phyloP scores from a whole-genome alignment of 108 stramenopile species.

The Pseudonitzschia delicatissima region DNA sequence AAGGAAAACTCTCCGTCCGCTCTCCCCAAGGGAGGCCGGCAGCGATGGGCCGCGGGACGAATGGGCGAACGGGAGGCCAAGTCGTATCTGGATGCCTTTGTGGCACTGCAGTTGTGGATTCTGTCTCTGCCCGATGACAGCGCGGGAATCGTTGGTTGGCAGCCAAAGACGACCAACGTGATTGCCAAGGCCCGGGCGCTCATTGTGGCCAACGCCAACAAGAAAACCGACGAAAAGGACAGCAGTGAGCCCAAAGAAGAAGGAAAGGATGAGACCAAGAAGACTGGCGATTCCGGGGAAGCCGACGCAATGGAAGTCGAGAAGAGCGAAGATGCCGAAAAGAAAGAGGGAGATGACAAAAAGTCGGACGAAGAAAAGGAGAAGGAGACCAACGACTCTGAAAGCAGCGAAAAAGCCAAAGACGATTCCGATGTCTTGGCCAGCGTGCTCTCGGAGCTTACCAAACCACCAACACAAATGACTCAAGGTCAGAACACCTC shows the following conservation, averaged over 20 bases:
- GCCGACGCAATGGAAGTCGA: neutral
- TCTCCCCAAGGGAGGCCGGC: neutral
- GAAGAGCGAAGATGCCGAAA: neutral
- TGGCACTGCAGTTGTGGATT: slow-evolving; percentile 76
- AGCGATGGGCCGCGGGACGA: neutral
- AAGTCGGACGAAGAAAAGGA: neutral
- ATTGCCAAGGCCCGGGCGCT: slow-evolving; percentile 34
- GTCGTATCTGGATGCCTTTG: slow-evolving; percentile 72
- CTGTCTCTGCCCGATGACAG: slow-evolving; percentile 81
- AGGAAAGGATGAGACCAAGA: neutral
- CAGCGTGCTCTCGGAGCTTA: slow-evolving; percentile 16
- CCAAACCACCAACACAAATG: slow-evolving; percentile 5
- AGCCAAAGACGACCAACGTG: slow-evolving; percentile 32
- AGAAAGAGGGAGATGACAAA: neutral
- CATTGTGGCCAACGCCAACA: slow-evolving; percentile 9
- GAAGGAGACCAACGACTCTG: neutral
- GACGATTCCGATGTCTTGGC: slow-evolving; percentile 8
- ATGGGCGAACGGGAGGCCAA: slow-evolving; percentile 69
- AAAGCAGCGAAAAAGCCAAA: neutral
- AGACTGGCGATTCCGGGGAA: neutral
- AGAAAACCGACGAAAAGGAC: neutral
- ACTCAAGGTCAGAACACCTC: no score
- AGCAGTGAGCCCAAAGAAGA: neutral
- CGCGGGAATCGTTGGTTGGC: neutral
- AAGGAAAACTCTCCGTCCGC: neutral